A percentile compares a stretch with the other conserved stretches of the same genome.
Evolutionary conservation across 179 eudicot genomes (phyloP).

Genomic region (Camellia oleifera): DNA sequence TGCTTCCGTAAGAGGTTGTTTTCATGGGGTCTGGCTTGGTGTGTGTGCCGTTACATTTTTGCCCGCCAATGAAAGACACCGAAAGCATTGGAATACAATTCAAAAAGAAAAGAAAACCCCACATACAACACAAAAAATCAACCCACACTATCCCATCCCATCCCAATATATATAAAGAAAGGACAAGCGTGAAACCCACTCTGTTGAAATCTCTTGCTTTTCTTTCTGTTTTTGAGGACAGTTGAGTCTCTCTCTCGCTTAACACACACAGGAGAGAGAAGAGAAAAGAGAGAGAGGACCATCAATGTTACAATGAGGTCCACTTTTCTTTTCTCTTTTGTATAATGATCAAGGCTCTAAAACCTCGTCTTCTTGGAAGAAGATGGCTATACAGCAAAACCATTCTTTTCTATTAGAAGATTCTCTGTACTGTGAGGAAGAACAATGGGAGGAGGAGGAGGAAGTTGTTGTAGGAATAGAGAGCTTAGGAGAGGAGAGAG

Average conservation of each 20-base stretch:
- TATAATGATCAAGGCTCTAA: constrained; percentile 17
- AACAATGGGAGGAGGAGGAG: constrained; percentile 28
- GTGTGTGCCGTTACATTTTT: constrained; percentile 26
- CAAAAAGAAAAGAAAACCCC: constrained; percentile 1
- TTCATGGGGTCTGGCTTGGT: constrained; percentile 36
- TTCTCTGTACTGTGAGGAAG: constrained; percentile 59
- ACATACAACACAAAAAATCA: constrained; percentile 5
- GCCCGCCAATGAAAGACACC: constrained; percentile 4
- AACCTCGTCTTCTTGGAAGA: constrained; percentile 18
- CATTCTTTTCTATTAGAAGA: constrained; percentile 39
- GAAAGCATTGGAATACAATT: constrained; percentile 6
- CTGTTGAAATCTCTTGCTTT: constrained; percentile 29
- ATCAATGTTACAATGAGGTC: constrained; percentile 14
- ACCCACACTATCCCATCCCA: background rate
- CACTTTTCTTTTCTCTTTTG: constrained; percentile 21
- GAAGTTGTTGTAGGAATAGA: background rate
- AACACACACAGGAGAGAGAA: constrained; percentile 20
- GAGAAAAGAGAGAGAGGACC: constrained; percentile 3
- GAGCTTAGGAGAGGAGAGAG: constrained; percentile 16
- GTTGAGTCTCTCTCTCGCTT: constrained; percentile 4
- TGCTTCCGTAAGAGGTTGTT: constrained; percentile 15
- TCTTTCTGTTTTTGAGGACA: constrained; percentile 17
- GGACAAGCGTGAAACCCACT: constrained; percentile 37
- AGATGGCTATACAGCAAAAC: constrained; percentile 43
- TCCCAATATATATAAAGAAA: constrained; percentile 27